Base-by-base conservation (phyloP, 257 asterid species). In the Solanum lignicaule region DNA sequence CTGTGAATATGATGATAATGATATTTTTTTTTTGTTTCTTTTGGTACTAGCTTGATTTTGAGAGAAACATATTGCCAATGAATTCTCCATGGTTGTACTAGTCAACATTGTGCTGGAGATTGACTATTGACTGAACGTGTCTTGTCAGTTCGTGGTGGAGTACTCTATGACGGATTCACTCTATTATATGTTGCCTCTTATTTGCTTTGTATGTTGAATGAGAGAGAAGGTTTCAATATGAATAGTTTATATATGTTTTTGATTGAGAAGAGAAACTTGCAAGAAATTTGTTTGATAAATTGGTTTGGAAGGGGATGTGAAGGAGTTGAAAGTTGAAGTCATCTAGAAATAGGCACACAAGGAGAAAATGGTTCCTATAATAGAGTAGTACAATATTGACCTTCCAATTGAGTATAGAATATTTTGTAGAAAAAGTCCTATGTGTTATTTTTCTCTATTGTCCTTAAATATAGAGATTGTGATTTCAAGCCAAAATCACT, bases 61-160 rank as follows among this genome's bases (percentile, higher is more conserved):
- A 62, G 92, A 88, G 88, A 94, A 93, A 83, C 96, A 92, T 86
- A 60, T 21, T 60, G 92, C 87, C 78, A 94, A 58, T 66, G 92
- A 88, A 52, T 94, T 94, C 18, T 95, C 94, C 95, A 93, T 93
- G 74, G 35, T 66, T 66, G 74, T 66, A 5, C 20, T 66, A 7
- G 35, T 11, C 35, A 66, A 4, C 9, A 12, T 27, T 66, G 9
- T 15, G 4, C 9, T 27, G 35, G 35, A 66, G 20, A 66, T 27
- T 66, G 35, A 27, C 35, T 4, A 66, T 66, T 66, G 74, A 27
- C 3, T 25, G 18, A 62, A 4, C 6, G 14, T 60, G 69, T 3
- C 10, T 21, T 23, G 69, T 8, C 13, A 60, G 2, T 3, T 60
- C 5, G 29, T 23, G 29, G 14, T 8, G 29, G 27, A 23, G 29